phyloP scores from a whole-genome alignment of 2,329 filamentous ascomycete species.

The Ploettnerulaceae sp. region DNA sequence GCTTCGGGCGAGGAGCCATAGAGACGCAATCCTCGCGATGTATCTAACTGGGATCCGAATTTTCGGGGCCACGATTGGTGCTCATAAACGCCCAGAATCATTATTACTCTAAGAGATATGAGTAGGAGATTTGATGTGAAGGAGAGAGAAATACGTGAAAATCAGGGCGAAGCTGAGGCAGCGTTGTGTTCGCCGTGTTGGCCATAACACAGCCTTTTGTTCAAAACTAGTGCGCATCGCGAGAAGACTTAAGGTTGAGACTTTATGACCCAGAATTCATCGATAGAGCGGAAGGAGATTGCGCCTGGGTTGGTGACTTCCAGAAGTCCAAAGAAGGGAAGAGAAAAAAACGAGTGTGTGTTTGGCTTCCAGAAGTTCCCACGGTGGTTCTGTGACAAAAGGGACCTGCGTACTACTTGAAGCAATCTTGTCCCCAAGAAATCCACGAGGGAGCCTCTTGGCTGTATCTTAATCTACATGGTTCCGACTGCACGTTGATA shows the following conservation, averaged over 20 bases:
- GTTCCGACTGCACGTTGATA: not conserved
- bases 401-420: not conserved
- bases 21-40: slow-evolving; percentile 8
- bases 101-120: slow-evolving; percentile 13
- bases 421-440: not conserved
- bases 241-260: not conserved
- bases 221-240: slow-evolving; percentile 15
- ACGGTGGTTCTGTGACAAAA: not conserved
- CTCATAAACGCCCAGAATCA: slow-evolving; percentile 15
- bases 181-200: slow-evolving; percentile 16
- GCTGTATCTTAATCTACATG: slow-evolving; percentile 8
- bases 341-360: not conserved
- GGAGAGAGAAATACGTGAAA: slow-evolving; percentile 19
- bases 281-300: not conserved
- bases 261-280: not conserved
- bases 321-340: not conserved
- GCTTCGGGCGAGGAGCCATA: slow-evolving; percentile 20
- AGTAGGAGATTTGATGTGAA: slow-evolving; percentile 1
- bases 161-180: slow-evolving; percentile 22
- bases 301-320: not conserved
- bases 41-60: slow-evolving; percentile 7
- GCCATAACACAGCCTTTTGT: slow-evolving; percentile 15
- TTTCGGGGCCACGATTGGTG: slow-evolving; percentile 2
- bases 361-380: slow-evolving; percentile 2
- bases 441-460: not conserved